These are phyloP conservation scores for Pulveroboletus sp. DNA, from an alignment of 768 basidiomycete genomes.

Conservation along the genomic window DNA sequence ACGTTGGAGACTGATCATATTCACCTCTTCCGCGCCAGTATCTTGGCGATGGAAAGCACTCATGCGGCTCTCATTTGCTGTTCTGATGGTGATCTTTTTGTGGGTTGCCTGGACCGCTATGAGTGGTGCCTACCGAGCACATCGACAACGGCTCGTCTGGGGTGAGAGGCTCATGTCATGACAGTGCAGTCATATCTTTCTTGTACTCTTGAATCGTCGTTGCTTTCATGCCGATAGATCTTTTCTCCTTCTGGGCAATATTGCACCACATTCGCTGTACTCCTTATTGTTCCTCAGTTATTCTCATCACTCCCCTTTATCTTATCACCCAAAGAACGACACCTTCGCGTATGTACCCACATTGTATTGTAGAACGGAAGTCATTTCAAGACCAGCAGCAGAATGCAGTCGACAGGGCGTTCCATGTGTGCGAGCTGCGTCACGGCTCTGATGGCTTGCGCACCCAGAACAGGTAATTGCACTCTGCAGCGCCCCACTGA, in stretches of 20 bases:
- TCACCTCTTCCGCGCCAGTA: constrained; percentile 67
- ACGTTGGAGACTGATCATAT: constrained; percentile 70
- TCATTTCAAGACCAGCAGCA: too few relatives aligned
- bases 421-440: neutral
- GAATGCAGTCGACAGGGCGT: too few relatives aligned
- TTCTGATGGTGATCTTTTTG: constrained; percentile 53
- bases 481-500: constrained; percentile 45
- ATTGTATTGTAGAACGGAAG: constrained; percentile 16
- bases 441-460: constrained; percentile 47
- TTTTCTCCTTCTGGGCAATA: neutral
- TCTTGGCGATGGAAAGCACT: constrained; percentile 64
- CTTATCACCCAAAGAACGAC: neutral
- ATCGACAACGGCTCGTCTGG: constrained; percentile 73
- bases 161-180: constrained; percentile 74
- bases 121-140: constrained; percentile 65
- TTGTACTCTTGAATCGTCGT: neutral
- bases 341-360: constrained; percentile 10
- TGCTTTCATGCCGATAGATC: neutral
- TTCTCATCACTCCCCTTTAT: neutral
- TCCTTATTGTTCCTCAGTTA: neutral
- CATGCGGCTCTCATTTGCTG: constrained; percentile 56
- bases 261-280: neutral
- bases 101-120: constrained; percentile 59
- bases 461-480: constrained; percentile 89
- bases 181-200: constrained; percentile 5